A percentile compares a stretch with the other conserved stretches of the same genome.
Conservation (phyloP, 2,329 filamentous ascomycete species). For the Aspergillus fructus region DNA sequence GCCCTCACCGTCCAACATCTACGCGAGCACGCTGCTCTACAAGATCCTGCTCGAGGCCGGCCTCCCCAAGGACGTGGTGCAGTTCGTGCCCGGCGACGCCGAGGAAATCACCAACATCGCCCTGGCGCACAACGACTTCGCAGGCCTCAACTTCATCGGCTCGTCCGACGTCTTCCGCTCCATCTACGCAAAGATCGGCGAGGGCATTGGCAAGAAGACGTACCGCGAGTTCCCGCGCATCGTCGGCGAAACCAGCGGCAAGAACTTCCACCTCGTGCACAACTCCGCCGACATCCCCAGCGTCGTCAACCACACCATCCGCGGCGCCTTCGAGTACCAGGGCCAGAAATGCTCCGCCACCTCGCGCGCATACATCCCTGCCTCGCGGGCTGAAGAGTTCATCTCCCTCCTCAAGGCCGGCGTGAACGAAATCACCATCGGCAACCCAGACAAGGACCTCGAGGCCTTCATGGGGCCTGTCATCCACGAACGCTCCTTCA, state of each 20-base stretch:
- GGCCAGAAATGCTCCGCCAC: conserved; percentile 90
- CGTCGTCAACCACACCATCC: conserved; percentile 76
- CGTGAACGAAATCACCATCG: conserved; percentile 63
- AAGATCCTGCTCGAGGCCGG: conserved; percentile 89
- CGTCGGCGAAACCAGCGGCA: conserved; percentile 87
- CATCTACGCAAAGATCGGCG: conserved; percentile 83
- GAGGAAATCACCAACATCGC: conserved; percentile 77
- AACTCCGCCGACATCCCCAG: conserved; percentile 73
- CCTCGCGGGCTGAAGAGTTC: conserved; percentile 72
- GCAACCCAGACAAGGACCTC: conserved; percentile 60
- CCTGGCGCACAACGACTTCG: conserved; percentile 75
- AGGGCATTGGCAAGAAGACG: conserved; percentile 73
- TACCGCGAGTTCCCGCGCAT: conserved; percentile 86
- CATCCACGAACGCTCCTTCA: conserved; percentile 78
- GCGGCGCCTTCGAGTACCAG: conserved; percentile 86
- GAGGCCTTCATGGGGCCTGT: conserved; percentile 82
- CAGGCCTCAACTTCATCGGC: conserved; percentile 92
- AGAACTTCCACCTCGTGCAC: conserved; percentile 90
- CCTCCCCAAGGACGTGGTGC: conserved; percentile 83
- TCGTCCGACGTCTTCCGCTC: conserved; percentile 88
- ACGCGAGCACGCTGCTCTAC: conserved; percentile 89
- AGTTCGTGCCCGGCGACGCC: conserved; percentile 88
- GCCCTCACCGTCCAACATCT: conserved; percentile 86
- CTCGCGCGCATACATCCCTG: conserved; percentile 74
- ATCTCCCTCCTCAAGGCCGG: conserved; percentile 62